Evolutionary conservation across 2,329 filamentous ascomycete species (phyloP).

Genomic region (Arthrobotrys sphaeroides): DNA sequence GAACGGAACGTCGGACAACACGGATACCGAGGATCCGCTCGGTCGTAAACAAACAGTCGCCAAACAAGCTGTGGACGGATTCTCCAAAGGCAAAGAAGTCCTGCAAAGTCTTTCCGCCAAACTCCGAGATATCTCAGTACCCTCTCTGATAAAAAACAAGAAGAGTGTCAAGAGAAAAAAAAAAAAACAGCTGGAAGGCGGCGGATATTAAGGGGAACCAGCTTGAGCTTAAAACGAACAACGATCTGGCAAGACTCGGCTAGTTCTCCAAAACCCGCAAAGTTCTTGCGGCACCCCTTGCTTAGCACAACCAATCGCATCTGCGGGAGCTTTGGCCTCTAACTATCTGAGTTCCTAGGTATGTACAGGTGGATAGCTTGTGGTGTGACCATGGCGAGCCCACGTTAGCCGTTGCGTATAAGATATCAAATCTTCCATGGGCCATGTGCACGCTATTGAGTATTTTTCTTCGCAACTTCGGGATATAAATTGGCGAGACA

Average conservation of each 20-base stretch:
- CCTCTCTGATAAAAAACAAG: background rate
- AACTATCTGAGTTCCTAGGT: conserved; percentile 44
- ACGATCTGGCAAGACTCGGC: conserved; percentile 51
- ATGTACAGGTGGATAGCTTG: conserved; percentile 35
- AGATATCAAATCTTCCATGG: background rate
- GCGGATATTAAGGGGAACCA: conserved; percentile 47
- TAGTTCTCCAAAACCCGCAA: conserved; percentile 31
- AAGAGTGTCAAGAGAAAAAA: background rate
- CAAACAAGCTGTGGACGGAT: background rate
- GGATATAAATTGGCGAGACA: background rate
- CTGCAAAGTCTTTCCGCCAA: conserved; percentile 30
- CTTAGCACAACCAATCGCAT: conserved; percentile 25
- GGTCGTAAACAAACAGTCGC: background rate
- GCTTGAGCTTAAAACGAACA: conserved; percentile 19
- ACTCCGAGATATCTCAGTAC: conserved; percentile 14
- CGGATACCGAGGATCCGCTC: conserved; percentile 29
- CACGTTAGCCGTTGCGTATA: conserved; percentile 32
- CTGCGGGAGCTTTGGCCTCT: background rate
- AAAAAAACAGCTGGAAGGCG: background rate
- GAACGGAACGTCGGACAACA: conserved; percentile 41
- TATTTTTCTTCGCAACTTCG: background rate
- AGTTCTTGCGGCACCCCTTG: conserved; percentile 23
- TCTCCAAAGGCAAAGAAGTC: too few relatives aligned
- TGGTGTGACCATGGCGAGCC: conserved; percentile 51
- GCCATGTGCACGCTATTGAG: conserved; percentile 21